A percentile compares a stretch with the other conserved stretches of the same genome.
Conservation (phyloP, 768 basidiomycete genomes). For the Lactarius tabidus region DNA sequence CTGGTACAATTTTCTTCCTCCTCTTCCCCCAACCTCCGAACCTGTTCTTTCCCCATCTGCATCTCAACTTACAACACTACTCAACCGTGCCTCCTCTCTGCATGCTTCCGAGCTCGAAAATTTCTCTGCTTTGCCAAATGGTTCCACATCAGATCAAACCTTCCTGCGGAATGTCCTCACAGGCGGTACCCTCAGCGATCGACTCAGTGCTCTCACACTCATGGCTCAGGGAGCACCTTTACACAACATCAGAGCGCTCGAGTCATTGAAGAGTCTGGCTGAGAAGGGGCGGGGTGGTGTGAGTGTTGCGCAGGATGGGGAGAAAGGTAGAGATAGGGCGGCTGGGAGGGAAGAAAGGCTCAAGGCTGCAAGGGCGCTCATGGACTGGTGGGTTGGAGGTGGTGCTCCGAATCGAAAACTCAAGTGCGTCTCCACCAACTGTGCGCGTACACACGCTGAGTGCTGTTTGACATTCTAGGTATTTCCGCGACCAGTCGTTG, state of each 20-base stretch:
- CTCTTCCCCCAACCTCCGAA: conserved; percentile 35
- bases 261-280: conserved; percentile 69
- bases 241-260: conserved; percentile 79
- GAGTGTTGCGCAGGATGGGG: conserved; percentile 6
- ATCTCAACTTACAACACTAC: conserved; percentile 43
- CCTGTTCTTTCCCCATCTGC: conserved; percentile 38
- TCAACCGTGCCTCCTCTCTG: conserved; percentile 44
- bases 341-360: conserved; percentile 83
- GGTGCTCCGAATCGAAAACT: conserved; percentile 87
- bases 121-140: conserved; percentile 53
- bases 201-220: conserved; percentile 41
- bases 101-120: conserved; percentile 47
- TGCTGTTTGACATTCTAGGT: conserved; percentile 44
- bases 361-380: conserved; percentile 84
- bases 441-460: background rate
- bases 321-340: conserved; percentile 13
- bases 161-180: conserved; percentile 17
- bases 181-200: conserved; percentile 37
- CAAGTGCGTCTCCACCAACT: conserved; percentile 47
- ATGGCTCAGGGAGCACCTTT: conserved; percentile 54
- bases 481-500: conserved; percentile 86
- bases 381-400: conserved; percentile 97
- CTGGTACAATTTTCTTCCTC: conserved; percentile 52
- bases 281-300: conserved; percentile 78
- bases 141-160: conserved; percentile 6